These are phyloP conservation scores for Narthecium ossifragum DNA, from an alignment of 106 monocot species.

Conservation along the genomic window DNA sequence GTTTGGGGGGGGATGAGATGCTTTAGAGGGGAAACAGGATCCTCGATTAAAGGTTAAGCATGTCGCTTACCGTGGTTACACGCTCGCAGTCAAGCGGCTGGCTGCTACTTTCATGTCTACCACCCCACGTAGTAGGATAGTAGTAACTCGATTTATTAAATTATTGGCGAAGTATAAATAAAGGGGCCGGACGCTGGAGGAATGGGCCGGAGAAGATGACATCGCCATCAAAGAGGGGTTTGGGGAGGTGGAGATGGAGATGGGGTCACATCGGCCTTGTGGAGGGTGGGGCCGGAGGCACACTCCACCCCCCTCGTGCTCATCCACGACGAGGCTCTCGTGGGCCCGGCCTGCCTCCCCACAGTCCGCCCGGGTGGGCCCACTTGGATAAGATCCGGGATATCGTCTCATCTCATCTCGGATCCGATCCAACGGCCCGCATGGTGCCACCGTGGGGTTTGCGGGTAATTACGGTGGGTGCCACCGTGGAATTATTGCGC, in stretches of 20 bases:
- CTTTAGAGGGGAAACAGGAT: not conserved
- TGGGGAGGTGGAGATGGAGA: not conserved
- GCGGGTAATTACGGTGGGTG: not conserved
- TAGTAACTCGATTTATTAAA: not conserved
- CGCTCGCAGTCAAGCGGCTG: not conserved
- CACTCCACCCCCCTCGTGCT: not conserved
- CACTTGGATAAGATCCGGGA: not conserved
- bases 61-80: not conserved
- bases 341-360: not conserved
- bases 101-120: not conserved
- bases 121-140: not conserved
- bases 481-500: not conserved
- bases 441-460: too few relatives aligned
- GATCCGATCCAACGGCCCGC: too few relatives aligned
- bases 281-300: not conserved
- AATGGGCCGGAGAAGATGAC: not conserved
- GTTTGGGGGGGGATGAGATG: not conserved
- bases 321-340: not conserved
- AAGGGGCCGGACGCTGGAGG: not conserved
- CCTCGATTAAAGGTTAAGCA: slow-evolving; percentile 3
- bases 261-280: not conserved
- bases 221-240: not conserved
- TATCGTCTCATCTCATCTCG: not conserved
- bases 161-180: not conserved
- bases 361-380: not conserved